These are phyloP conservation scores for Orbilia quercus DNA, from an alignment of 2,329 filamentous ascomycete species.

Conservation along the genomic window DNA sequence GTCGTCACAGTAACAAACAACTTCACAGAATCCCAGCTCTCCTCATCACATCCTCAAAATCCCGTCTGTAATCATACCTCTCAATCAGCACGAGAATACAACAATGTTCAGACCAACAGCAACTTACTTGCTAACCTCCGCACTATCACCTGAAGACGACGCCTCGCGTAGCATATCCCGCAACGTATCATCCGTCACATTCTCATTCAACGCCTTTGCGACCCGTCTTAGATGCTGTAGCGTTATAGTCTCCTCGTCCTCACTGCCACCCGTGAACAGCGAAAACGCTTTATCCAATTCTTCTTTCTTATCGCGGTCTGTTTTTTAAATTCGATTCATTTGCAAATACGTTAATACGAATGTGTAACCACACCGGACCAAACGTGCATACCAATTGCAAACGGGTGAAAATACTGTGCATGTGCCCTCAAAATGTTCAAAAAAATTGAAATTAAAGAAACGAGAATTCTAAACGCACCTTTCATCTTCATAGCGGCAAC, in stretches of 20 bases:
- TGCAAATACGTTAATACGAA: neutral
- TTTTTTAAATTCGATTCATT: conserved; percentile 40
- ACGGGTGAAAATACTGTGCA: too few species aligned
- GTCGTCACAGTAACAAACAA: neutral
- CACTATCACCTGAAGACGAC: conserved; percentile 74
- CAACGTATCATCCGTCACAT: conserved; percentile 82
- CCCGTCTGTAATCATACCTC: conserved; percentile 71
- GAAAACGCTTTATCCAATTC: conserved; percentile 85
- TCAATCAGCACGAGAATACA: conserved; percentile 1
- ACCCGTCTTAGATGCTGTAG: conserved; percentile 81
- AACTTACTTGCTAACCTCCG: conserved; percentile 72
- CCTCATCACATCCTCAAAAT: conserved; percentile 88
- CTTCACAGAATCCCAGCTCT: conserved; percentile 78
- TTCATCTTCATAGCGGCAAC: conserved; percentile 89
- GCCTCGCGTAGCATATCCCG: conserved; percentile 96
- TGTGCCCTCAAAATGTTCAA: too few species aligned
- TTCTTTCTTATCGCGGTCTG: conserved; percentile 69
- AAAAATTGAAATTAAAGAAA: too few species aligned
- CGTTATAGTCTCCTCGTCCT: conserved; percentile 74
- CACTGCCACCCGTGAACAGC: conserved; percentile 75
- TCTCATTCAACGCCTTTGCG: conserved; percentile 83
- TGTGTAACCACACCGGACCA: neutral
- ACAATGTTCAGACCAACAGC: neutral
- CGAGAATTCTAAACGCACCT: conserved; percentile 65
- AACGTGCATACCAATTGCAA: too few species aligned